phyloP scores from a whole-genome alignment of 768 basidiomycete species.

The Suillus variegatus region DNA sequence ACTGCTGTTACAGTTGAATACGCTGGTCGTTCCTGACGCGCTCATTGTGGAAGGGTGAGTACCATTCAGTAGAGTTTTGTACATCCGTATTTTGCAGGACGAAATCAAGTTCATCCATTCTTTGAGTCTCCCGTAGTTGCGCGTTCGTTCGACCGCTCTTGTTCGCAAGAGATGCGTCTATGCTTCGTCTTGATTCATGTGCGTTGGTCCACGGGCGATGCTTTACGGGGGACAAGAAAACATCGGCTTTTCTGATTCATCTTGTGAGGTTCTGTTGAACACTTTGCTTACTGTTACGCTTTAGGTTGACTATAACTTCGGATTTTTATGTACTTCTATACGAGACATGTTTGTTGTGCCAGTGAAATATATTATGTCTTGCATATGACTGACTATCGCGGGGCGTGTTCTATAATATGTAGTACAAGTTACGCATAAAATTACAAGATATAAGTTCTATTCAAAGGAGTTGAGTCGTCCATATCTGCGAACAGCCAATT shows the following conservation, averaged over 20 bases:
- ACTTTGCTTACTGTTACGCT: not conserved
- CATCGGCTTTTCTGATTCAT: constrained; percentile 63
- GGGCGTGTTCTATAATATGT: not conserved
- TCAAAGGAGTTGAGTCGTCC: constrained; percentile 11
- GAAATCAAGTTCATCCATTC: constrained; percentile 89
- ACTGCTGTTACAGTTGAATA: not conserved
- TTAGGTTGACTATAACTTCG: not conserved
- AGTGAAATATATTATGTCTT: not conserved
- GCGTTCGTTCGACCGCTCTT: constrained; percentile 39
- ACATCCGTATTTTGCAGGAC: constrained; percentile 38
- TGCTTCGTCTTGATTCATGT: constrained; percentile 52
- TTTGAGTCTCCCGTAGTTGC: constrained; percentile 54
- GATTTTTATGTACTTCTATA: not conserved
- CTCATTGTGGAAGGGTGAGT: constrained; percentile 12
- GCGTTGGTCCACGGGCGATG: constrained; percentile 36
- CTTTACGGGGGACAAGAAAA: constrained; percentile 54
- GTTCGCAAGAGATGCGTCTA: constrained; percentile 33
- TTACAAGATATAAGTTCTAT: not conserved
- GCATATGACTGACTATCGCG: not conserved
- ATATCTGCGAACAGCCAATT: constrained; percentile 67
- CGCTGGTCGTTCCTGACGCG: not conserved
- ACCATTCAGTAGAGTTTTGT: not conserved
- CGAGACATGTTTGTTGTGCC: not conserved
- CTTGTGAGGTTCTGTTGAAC: not conserved
- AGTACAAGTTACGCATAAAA: not conserved